Conservation (phyloP, 345 rosid genomes). For the Noccaea caerulescens region DNA sequence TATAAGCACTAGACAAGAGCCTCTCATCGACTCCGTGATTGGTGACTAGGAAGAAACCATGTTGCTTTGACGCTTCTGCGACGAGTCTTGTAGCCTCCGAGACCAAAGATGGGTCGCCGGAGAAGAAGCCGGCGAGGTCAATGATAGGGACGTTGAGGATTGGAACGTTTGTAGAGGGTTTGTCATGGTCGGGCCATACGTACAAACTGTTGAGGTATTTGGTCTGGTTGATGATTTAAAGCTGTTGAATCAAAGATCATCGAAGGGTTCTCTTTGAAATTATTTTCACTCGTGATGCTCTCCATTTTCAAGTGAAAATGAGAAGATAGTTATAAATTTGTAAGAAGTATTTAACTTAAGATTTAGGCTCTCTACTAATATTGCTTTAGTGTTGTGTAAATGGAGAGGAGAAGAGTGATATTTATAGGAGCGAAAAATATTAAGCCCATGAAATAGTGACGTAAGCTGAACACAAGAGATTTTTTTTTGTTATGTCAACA, state of each 20-base stretch:
- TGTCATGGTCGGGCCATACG: constrained; percentile 26
- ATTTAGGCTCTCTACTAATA: background rate
- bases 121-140: constrained; percentile 18
- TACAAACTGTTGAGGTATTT: constrained; percentile 23
- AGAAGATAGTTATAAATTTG: background rate
- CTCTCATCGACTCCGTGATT: constrained; percentile 26
- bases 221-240: constrained; percentile 1
- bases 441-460: background rate
- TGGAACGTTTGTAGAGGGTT: constrained; percentile 8
- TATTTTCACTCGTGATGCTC: no score
- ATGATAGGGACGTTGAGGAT: constrained; percentile 20
- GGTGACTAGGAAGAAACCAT: constrained; percentile 25
- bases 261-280: constrained; percentile 4
- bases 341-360: background rate
- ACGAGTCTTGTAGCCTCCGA: constrained; percentile 16
- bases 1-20: constrained; percentile 10
- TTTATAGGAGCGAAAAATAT: background rate
- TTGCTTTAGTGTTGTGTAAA: background rate
- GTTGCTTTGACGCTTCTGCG: constrained; percentile 11
- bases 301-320: background rate
- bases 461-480: background rate
- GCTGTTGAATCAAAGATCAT: constrained; percentile 1
- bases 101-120: constrained; percentile 10
- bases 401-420: background rate
- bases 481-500: background rate